These are phyloP conservation scores for Aspergillus candidus DNA, from an alignment of 2,329 filamentous ascomycete genomes.

Conservation along the genomic window DNA sequence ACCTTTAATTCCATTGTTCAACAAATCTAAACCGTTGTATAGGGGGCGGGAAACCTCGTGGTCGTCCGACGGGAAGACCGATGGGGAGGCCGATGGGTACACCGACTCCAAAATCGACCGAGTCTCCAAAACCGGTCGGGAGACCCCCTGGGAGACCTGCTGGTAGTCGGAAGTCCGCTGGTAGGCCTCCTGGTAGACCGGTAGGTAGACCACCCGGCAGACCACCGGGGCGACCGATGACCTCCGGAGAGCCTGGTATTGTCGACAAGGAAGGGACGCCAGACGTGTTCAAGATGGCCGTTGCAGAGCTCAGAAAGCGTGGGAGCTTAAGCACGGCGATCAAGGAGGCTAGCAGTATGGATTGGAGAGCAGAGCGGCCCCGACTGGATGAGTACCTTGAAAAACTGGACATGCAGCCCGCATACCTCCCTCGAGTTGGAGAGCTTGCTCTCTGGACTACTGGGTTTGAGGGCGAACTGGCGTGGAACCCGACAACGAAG, in stretches of 20 bases:
- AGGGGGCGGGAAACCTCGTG: slow-evolving; percentile 5
- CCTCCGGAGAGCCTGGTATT: not conserved
- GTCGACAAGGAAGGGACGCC: slow-evolving; percentile 49
- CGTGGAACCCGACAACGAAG: slow-evolving; percentile 26
- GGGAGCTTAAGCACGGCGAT: slow-evolving; percentile 42
- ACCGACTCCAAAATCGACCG: not conserved
- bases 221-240: slow-evolving; percentile 1
- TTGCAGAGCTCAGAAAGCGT: slow-evolving; percentile 43
- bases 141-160: slow-evolving; percentile 7
- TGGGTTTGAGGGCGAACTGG: slow-evolving; percentile 32
- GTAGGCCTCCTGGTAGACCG: slow-evolving; percentile 6
- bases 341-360: slow-evolving; percentile 47
- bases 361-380: slow-evolving; percentile 50
- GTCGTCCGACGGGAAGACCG: not conserved
- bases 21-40: not conserved
- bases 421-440: slow-evolving; percentile 50
- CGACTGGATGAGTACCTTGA: slow-evolving; percentile 39
- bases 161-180: not conserved
- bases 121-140: slow-evolving; percentile 2
- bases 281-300: slow-evolving; percentile 47
- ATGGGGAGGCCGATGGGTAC: slow-evolving; percentile 3
- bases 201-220: slow-evolving; percentile 6
- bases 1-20: not conserved
- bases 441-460: slow-evolving; percentile 52
- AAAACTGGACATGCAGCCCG: slow-evolving; percentile 39